phyloP scores from a whole-genome alignment of 306 rosid genomes.

The Ochetophila trinervis region DNA sequence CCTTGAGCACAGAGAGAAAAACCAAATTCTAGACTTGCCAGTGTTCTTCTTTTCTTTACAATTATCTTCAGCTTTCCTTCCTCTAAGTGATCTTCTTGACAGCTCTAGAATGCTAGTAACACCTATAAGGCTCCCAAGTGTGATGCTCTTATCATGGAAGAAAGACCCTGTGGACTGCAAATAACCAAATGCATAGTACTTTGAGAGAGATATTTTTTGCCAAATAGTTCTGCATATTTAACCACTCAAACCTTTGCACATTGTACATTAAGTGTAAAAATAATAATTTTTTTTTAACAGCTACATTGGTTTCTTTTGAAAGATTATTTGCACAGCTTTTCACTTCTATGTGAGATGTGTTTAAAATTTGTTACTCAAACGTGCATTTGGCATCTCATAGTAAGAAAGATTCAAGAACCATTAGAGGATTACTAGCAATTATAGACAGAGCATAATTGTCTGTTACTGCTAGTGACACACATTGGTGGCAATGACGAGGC shows the following conservation, averaged over 20 bases:
- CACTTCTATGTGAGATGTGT: too few species aligned
- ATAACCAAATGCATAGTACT: not conserved
- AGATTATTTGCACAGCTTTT: too few species aligned
- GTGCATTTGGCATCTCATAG: too few species aligned
- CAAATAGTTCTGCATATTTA: not conserved
- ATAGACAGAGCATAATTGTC: too few species aligned
- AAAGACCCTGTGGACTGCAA: constrained; percentile 75
- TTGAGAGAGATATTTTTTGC: not conserved
- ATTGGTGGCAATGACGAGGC: too few species aligned
- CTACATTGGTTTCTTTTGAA: too few species aligned
- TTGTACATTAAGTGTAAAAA: too few species aligned
- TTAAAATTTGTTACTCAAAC: too few species aligned
- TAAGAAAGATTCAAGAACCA: too few species aligned
- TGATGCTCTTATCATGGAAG: constrained; percentile 66
- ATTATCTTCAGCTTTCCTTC: constrained; percentile 6
- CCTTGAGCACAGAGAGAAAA: constrained; percentile 38
- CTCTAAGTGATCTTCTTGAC: constrained; percentile 58
- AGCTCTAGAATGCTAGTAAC: constrained; percentile 57
- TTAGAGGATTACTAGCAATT: too few species aligned
- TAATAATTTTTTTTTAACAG: too few species aligned
- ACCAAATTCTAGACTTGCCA: constrained; percentile 36
- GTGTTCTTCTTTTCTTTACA: constrained; percentile 27
- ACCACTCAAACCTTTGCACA: not conserved
- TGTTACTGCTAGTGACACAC: too few species aligned
- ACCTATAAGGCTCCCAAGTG: constrained; percentile 74